phyloP scores from a whole-genome alignment of 2,329 filamentous ascomycete genomes.

The Zymoseptoria passerinii region DNA sequence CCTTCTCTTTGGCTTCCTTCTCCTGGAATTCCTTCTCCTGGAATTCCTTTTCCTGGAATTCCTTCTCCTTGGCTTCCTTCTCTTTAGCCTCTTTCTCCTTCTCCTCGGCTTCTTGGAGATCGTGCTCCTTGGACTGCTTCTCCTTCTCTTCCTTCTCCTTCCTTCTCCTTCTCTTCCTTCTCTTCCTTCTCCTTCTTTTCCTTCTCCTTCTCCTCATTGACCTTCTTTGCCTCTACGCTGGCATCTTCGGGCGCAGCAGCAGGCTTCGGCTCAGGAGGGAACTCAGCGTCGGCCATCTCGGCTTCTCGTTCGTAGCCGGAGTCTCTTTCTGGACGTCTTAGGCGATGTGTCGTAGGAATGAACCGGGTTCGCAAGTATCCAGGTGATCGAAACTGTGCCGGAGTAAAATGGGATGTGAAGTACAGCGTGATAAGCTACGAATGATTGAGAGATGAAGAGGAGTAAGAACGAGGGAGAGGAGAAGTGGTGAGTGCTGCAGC shows the following conservation, averaged over 20 bases:
- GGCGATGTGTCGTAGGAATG: neutral
- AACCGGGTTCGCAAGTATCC: neutral
- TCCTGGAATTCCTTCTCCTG: conserved; percentile 21
- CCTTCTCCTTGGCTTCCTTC: too few relatives aligned
- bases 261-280: conserved; percentile 28
- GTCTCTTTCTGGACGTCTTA: neutral
- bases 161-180: conserved; percentile 38
- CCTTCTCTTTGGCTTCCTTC: too few relatives aligned
- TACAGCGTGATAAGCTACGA: neutral
- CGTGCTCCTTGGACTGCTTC: conserved; percentile 34
- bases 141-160: conserved; percentile 34
- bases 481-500: neutral
- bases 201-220: conserved; percentile 31
- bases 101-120: too few relatives aligned
- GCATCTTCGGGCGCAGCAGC: conserved; percentile 29
- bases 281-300: conserved; percentile 20
- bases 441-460: neutral
- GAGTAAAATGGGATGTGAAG: neutral
- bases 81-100: too few relatives aligned
- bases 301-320: conserved; percentile 8
- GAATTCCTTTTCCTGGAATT: too few relatives aligned
- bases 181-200: conserved; percentile 39
- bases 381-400: neutral
- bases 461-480: neutral
- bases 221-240: neutral